These are phyloP conservation scores for Sugiyamaella boreocaroliniensis DNA, from an alignment of 805 yeast genomes.

Conservation along the genomic window DNA sequence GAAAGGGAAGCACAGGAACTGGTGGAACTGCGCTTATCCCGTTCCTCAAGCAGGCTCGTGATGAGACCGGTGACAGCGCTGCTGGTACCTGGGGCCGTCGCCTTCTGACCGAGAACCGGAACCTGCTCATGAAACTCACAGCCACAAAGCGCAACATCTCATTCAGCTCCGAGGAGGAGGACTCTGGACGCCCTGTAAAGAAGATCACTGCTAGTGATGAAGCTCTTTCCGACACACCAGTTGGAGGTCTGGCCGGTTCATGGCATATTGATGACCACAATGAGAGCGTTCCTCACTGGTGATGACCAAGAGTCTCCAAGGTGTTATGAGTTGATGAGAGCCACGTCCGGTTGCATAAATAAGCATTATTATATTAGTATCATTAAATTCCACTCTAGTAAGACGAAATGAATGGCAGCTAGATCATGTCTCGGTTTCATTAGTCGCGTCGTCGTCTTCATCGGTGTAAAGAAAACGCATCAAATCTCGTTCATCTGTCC, in stretches of 20 bases:
- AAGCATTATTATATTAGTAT: neutral
- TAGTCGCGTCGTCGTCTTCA: slow-evolving; percentile 16
- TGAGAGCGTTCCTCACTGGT: slow-evolving; percentile 15
- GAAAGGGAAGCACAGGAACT: slow-evolving; percentile 67
- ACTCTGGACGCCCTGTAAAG: neutral
- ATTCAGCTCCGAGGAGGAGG: slow-evolving; percentile 15
- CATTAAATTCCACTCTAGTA: neutral
- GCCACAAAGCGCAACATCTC: slow-evolving; percentile 6
- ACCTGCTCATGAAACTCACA: slow-evolving; percentile 6
- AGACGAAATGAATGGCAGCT: neutral
- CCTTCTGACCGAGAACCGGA: slow-evolving; percentile 25
- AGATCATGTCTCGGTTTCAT: neutral
- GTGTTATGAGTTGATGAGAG: neutral
- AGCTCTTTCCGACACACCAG: neutral
- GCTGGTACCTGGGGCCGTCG: slow-evolving; percentile 90
- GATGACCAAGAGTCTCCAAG: neutral
- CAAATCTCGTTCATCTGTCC: slow-evolving; percentile 45
- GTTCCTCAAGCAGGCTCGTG: slow-evolving; percentile 89
- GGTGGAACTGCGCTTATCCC: slow-evolving; percentile 93
- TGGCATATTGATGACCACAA: slow-evolving; percentile 14
- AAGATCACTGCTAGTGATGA: neutral
- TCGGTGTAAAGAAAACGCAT: slow-evolving; percentile 37
- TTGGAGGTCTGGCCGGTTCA: slow-evolving; percentile 13
- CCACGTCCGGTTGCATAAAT: neutral
- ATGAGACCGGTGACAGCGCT: slow-evolving; percentile 90